Evolutionary conservation across 108 stramenopile species (phyloP).

Genomic region (Fragilaria crotonensis): DNA sequence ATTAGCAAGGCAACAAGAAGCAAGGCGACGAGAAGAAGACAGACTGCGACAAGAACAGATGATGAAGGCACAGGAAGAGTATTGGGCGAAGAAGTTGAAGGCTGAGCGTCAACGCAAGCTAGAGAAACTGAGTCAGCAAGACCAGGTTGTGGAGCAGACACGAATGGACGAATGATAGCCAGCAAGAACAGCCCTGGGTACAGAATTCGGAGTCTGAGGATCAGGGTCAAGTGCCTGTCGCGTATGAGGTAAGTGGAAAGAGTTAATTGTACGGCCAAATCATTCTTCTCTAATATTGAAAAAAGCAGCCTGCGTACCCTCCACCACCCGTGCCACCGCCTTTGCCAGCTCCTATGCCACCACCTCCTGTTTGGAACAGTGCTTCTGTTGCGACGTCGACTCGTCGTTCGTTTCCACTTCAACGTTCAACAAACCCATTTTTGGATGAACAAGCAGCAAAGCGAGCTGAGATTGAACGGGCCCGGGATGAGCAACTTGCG

Average conservation of each 20-base stretch:
- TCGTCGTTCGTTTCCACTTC: not conserved
- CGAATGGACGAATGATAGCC: not conserved
- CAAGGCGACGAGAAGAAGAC: slow-evolving; percentile 25
- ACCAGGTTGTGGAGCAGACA: not conserved
- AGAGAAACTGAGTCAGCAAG: not conserved
- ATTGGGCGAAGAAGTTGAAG: slow-evolving; percentile 42
- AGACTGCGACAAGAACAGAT: slow-evolving; percentile 22
- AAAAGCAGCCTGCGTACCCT: too few species aligned
- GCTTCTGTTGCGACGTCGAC: not conserved
- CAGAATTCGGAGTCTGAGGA: too few species aligned
- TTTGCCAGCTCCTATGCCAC: too few species aligned
- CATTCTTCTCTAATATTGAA: too few species aligned
- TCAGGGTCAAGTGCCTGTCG: too few species aligned
- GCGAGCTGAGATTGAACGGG: slow-evolving; percentile 9
- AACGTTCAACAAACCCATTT: slow-evolving; percentile 3
- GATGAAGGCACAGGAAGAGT: slow-evolving; percentile 42
- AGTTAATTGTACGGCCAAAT: too few species aligned
- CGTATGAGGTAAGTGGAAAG: too few species aligned
- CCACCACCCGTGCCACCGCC: too few species aligned
- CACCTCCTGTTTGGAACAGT: not conserved
- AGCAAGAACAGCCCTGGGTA: too few species aligned
- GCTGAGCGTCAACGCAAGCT: slow-evolving; percentile 21
- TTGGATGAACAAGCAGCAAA: slow-evolving; percentile 9
- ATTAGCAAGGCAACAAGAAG: slow-evolving; percentile 12
- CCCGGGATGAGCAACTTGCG: slow-evolving; percentile 4